Evolutionary conservation across 805 yeast genomes (phyloP), one percentile per base, ranked within the genome.

Genomic region (Candida boleticola): DNA sequence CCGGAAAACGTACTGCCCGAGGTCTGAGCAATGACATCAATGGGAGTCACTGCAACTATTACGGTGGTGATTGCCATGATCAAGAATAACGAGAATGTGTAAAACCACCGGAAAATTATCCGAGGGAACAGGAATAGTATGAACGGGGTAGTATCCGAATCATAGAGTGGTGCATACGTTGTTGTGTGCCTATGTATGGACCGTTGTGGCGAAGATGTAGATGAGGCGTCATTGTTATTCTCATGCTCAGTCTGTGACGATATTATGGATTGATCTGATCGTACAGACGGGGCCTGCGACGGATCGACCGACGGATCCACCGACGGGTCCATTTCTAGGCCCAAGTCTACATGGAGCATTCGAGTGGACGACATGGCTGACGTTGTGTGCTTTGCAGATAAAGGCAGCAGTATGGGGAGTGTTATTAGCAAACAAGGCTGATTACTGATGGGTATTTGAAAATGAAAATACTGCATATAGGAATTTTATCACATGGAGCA

Each of bases 11-110:
- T 63, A 3, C 79, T 64, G 5, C 68, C 68, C 2, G 79, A 68
- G 1, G 83, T 72, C 50, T 79, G 76, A 1, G 77, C 68, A 45
- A 89, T 80, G 23, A 89, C 80, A 61, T 92, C 97, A 13, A 89
- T 77, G 0, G 95, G 95, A 0, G 92, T 68, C 6, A 85, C 85
- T 1, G 86, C 68, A 21, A 82, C 68, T 42, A 89, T 76, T 0
- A 82, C 87, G 17, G 85, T 51, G 41, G 54, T 42, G 11, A 61
- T 33, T 2, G 55, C 19, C 4, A 55, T 50, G 20, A 59, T 45
- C 3, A 60, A 43, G 6, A 61, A 29, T 29, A 59, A 50, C 6
- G 63, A 60, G 11, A 60, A 50, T 1, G 66, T 60, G 45, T 60
- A 60, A 17, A 61, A 44, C 63, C 65, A 60, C 42, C 46, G 45